Evolutionary conservation across 139 green algal genomes (phyloP).

Genomic region (Coelastrella sp.): DNA sequence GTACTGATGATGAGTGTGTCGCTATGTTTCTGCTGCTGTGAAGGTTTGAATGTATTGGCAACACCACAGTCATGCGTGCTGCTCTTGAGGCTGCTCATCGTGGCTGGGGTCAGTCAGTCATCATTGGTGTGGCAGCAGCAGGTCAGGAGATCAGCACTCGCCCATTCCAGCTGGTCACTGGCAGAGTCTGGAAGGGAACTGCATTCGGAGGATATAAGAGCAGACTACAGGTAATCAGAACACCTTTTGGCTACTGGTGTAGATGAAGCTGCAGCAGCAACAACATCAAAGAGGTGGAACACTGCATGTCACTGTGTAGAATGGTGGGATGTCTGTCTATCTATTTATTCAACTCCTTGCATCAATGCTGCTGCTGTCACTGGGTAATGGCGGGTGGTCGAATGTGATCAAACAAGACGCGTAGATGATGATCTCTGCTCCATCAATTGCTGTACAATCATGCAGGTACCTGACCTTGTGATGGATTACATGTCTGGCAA

Average conservation of each 20-base stretch:
- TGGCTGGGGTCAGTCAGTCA: slow-evolving; percentile 85
- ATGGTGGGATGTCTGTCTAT: too few relatives aligned
- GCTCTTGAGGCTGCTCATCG: slow-evolving; percentile 95
- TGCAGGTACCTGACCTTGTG: slow-evolving; percentile 91
- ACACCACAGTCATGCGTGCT: slow-evolving; percentile 93
- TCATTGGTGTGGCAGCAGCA: slow-evolving; percentile 90
- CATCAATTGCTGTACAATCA: background rate
- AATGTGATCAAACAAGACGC: too few relatives aligned
- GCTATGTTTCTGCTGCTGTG: too few relatives aligned
- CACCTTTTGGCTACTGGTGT: too few relatives aligned
- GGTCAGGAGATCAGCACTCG: slow-evolving; percentile 93
- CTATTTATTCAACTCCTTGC: too few relatives aligned
- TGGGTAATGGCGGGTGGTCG: too few relatives aligned
- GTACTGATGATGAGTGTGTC: too few relatives aligned
- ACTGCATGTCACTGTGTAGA: too few relatives aligned
- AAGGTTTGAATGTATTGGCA: slow-evolving; percentile 88
- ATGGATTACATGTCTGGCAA: slow-evolving; percentile 85
- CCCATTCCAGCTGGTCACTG: slow-evolving; percentile 98
- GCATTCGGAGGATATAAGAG: slow-evolving; percentile 97
- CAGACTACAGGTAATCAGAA: slow-evolving; percentile 64
- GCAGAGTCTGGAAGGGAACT: slow-evolving; percentile 92
- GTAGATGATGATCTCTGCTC: too few relatives aligned
- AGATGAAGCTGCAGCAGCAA: too few relatives aligned
- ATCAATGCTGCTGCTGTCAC: background rate
- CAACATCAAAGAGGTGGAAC: too few relatives aligned